Evolutionary conservation across 2,329 filamentous ascomycete species (phyloP).

Genomic region (Lasiodiplodia sp.): DNA sequence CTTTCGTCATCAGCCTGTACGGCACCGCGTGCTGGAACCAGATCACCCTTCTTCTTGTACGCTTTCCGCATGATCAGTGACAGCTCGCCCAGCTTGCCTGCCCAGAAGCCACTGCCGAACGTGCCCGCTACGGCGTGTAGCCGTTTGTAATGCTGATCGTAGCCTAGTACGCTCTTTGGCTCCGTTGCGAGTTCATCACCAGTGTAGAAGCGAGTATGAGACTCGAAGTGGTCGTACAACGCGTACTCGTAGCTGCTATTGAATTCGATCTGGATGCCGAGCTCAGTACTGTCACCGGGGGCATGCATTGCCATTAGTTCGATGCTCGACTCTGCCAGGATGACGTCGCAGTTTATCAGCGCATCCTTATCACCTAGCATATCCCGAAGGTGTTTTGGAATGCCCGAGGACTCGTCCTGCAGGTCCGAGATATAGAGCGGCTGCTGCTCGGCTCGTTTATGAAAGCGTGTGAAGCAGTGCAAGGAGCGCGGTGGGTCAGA

Average conservation of each 20-base stretch:
- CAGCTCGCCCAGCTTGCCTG: constrained; percentile 32
- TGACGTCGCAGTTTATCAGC: constrained; percentile 37
- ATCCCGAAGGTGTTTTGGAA: constrained; percentile 27
- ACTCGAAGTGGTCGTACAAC: constrained; percentile 40
- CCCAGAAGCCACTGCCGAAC: constrained; percentile 56
- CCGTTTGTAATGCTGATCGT: constrained; percentile 37
- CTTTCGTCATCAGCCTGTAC: constrained; percentile 31
- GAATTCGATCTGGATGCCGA: constrained; percentile 44
- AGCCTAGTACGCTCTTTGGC: constrained; percentile 37
- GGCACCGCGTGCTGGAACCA: constrained; percentile 23
- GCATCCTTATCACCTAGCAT: constrained; percentile 36
- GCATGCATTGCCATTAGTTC: constrained; percentile 50
- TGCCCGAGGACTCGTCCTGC: not conserved
- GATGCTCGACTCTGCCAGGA: constrained; percentile 52
- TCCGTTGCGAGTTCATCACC: constrained; percentile 40
- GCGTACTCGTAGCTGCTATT: constrained; percentile 43
- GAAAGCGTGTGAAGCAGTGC: constrained; percentile 50
- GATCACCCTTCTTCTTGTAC: constrained; percentile 25
- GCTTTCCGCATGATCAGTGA: constrained; percentile 29
- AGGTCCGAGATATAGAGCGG: constrained; percentile 13
- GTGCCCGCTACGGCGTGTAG: constrained; percentile 39
- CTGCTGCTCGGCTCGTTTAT: constrained; percentile 37
- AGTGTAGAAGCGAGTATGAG: constrained; percentile 45
- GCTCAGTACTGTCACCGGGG: constrained; percentile 40
- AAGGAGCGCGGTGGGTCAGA: constrained; percentile 36